These are phyloP conservation scores for Sporothrix euskadiensis DNA, from an alignment of 2,329 filamentous ascomycete genomes.

Conservation along the genomic window DNA sequence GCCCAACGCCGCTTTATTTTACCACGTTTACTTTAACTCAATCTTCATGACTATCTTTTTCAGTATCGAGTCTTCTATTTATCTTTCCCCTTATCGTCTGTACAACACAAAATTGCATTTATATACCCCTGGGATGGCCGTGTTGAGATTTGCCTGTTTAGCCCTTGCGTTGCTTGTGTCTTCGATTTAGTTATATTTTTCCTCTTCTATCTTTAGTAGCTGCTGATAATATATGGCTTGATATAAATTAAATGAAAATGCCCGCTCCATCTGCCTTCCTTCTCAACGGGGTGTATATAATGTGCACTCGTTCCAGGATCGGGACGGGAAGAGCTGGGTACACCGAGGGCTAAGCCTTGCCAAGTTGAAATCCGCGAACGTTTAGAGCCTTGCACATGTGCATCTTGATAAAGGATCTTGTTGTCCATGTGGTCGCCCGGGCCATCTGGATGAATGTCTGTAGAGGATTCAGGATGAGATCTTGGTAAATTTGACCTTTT, in stretches of 20 bases:
- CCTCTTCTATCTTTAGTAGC: slow-evolving; percentile 8
- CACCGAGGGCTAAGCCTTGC: neutral
- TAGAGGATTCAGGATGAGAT: slow-evolving; percentile 16
- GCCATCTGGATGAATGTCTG: slow-evolving; percentile 16
- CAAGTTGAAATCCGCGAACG: neutral
- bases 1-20: slow-evolving; percentile 6
- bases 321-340: neutral
- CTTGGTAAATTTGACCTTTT: slow-evolving; percentile 3
- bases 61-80: neutral
- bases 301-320: neutral
- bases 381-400: too few relatives aligned
- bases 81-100: neutral
- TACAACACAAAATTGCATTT: slow-evolving; percentile 9
- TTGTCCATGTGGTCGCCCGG: neutral
- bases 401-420: neutral
- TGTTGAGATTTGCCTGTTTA: slow-evolving; percentile 10
- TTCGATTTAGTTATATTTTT: neutral
- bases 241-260: neutral
- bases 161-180: neutral
- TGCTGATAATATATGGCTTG: neutral
- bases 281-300: neutral
- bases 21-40: neutral
- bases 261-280: neutral
- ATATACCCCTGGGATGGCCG: slow-evolving; percentile 21
- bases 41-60: neutral